Evolutionary conservation across 2,329 filamentous ascomycete genomes (phyloP), one percentile per base, ranked within the genome.

Genomic region (Dichotomopilus funicola): DNA sequence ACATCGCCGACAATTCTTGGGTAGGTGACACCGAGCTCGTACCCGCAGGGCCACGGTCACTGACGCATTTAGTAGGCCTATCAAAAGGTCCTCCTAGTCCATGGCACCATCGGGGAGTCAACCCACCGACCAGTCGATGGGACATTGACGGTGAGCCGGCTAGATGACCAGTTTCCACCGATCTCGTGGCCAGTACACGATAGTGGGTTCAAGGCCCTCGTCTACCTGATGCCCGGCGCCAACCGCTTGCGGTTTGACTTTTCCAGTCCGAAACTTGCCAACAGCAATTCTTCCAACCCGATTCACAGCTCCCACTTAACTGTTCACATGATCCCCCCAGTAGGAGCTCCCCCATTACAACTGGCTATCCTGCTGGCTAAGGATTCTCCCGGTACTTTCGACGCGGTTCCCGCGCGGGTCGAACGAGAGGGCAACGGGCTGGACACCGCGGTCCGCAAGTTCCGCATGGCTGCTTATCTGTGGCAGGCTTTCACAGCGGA

Each of bases 401-500:
- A 97, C 72, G 85, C 89, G 4, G 80, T 85, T 12, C 91, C 90
- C 0, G 83, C 89, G 53, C 82, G 88, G 49, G 75, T 81, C 54
- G 83, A 88, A 69, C 84, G 80, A 62, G 91, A 95, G 75, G 91
- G 89, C 13, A 95, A 96, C 70, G 81, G 80, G 1, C 68, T 97
- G 38, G 86, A 91, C 9, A 83, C 82, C 6, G 94, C 94, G 0
- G 79, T 95, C 51, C 83, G 82, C 65, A 99, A 99, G 69, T 96
- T 94, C 68, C 83, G 91, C 60, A 96, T 95, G 88, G 87, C 91
- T 13, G 92, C 90, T 31, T 96, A 97, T 68, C 77, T 97, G 11
- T 97, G 94, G 91, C 94, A 99, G 69, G 90, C 91, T 6, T 97
- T 95, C 66, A 97, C 92, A 0, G 90, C 89, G 6, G 94, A 99